Evolutionary conservation across 192 early-diverging fungal genomes (phyloP).

Genomic region (Coemansia sp.): DNA sequence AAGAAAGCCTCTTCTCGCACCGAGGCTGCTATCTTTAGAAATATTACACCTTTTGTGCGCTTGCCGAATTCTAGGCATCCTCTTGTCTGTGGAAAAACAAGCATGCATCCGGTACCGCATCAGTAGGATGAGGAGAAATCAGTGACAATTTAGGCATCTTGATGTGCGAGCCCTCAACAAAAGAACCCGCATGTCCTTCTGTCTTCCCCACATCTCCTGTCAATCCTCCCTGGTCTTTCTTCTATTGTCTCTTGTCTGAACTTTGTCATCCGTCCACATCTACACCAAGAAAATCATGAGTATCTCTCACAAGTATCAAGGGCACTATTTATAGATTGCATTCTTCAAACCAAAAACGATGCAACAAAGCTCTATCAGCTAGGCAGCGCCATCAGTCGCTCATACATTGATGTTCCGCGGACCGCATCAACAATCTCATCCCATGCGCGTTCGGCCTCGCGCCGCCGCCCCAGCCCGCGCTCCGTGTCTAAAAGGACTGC

Average conservation of each 20-base stretch:
- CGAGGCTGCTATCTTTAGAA: slow-evolving; percentile 8
- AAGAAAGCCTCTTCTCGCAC: slow-evolving; percentile 9
- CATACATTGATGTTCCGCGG: slow-evolving; percentile 43
- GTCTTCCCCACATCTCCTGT: slow-evolving; percentile 18
- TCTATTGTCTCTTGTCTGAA: neutral
- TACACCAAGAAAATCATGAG: slow-evolving; percentile 5
- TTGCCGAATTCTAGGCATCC: neutral
- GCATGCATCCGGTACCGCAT: neutral
- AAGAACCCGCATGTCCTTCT: slow-evolving; percentile 18
- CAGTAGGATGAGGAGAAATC: slow-evolving; percentile 9
- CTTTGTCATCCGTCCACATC: neutral
- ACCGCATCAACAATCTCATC: slow-evolving; percentile 40
- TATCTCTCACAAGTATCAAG: slow-evolving; percentile 9
- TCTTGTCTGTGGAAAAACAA: neutral
- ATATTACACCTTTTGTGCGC: neutral
- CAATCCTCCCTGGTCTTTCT: slow-evolving; percentile 13
- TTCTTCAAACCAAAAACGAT: neutral
- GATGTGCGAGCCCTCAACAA: slow-evolving; percentile 3
- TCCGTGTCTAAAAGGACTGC: slow-evolving; percentile 45
- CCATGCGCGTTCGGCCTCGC: slow-evolving; percentile 51
- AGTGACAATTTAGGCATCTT: slow-evolving; percentile 12
- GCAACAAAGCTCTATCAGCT: slow-evolving; percentile 14
- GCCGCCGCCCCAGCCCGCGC: slow-evolving; percentile 38
- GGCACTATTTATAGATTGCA: neutral
- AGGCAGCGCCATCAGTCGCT: slow-evolving; percentile 30